phyloP scores from a whole-genome alignment of 805 yeast genomes.

The Lipomyces lipofer region DNA sequence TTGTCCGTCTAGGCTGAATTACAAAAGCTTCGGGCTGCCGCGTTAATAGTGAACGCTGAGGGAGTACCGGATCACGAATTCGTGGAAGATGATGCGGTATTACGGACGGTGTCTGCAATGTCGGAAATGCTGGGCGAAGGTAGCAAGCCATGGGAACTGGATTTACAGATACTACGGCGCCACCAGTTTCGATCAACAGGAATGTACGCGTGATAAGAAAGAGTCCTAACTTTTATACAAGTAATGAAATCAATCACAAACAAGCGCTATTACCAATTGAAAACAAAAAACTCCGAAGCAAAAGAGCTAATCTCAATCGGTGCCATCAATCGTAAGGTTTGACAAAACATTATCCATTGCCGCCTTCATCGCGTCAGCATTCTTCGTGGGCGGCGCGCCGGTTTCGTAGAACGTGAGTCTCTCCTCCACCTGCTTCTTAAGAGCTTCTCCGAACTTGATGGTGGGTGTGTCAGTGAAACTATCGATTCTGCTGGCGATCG shows the following conservation, averaged over 20 bases:
- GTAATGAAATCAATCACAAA: neutral
- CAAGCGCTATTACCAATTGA: neutral
- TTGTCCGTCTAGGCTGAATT: slow-evolving; percentile 16
- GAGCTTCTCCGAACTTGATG: slow-evolving; percentile 81
- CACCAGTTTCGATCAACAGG: slow-evolving; percentile 20
- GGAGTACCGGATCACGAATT: slow-evolving; percentile 30
- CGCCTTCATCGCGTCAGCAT: slow-evolving; percentile 87
- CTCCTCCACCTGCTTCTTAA: slow-evolving; percentile 97
- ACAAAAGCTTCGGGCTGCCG: slow-evolving; percentile 3
- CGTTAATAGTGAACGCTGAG: slow-evolving; percentile 23
- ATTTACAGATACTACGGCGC: slow-evolving; percentile 6
- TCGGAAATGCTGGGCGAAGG: slow-evolving; percentile 2
- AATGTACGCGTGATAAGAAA: slow-evolving; percentile 23
- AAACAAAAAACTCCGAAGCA: neutral
- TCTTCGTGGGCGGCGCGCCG: slow-evolving; percentile 96
- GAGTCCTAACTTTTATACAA: neutral
- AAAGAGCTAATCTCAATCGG: neutral
- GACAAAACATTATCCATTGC: no score
- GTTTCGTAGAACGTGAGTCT: slow-evolving; percentile 94
- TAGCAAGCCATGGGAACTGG: slow-evolving; percentile 6
- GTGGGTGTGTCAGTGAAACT: slow-evolving; percentile 94
- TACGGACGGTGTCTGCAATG: slow-evolving; percentile 1
- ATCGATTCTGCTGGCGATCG: slow-evolving; percentile 98
- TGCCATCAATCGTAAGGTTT: slow-evolving; percentile 9
- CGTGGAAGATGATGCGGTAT: slow-evolving; percentile 23